Percentiles rank a stretch among this genome's conserved stretches.
These are phyloP conservation scores for Phascolomyces articulosus DNA, from an alignment of 371 early-diverging fungal genomes.

Conservation along the genomic window DNA sequence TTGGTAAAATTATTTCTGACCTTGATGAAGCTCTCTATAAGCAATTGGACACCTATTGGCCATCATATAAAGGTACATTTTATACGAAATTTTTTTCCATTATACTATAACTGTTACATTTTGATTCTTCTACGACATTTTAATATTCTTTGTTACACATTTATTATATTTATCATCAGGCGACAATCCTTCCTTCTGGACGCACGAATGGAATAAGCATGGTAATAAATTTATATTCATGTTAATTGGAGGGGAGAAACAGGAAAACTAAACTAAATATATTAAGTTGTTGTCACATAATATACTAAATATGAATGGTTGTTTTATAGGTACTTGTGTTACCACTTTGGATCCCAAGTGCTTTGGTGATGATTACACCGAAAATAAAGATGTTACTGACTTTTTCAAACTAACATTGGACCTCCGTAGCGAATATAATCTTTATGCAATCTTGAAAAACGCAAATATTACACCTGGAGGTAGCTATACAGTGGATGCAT, in stretches of 20 bases:
- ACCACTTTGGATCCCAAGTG: conserved; percentile 67
- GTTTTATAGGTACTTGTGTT: conserved; percentile 61
- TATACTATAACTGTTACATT: too few species aligned
- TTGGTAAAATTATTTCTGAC: conserved; percentile 45
- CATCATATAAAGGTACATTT: conserved; percentile 64
- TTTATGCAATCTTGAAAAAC: conserved; percentile 56
- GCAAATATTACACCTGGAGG: conserved; percentile 69
- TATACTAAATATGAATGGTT: too few species aligned
- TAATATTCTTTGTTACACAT: too few species aligned
- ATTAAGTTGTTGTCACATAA: too few species aligned
- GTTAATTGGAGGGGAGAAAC: too few species aligned
- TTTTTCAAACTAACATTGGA: conserved; percentile 61
- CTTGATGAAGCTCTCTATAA: conserved; percentile 43
- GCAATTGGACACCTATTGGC: conserved; percentile 75
- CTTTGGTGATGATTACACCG: conserved; percentile 38
- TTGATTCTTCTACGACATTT: too few species aligned
- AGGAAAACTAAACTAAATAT: too few species aligned
- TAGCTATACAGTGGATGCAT: conserved; percentile 45
- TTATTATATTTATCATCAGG: background rate
- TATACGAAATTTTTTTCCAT: too few species aligned
- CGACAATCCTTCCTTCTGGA: conserved; percentile 60
- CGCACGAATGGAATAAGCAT: conserved; percentile 85
- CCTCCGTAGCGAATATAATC: conserved; percentile 58
- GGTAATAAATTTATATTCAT: too few species aligned
- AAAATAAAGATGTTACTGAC: conserved; percentile 58